Base-by-base conservation (phyloP, 1,284 basidiomycete genomes). In the Malassezia caprae region DNA sequence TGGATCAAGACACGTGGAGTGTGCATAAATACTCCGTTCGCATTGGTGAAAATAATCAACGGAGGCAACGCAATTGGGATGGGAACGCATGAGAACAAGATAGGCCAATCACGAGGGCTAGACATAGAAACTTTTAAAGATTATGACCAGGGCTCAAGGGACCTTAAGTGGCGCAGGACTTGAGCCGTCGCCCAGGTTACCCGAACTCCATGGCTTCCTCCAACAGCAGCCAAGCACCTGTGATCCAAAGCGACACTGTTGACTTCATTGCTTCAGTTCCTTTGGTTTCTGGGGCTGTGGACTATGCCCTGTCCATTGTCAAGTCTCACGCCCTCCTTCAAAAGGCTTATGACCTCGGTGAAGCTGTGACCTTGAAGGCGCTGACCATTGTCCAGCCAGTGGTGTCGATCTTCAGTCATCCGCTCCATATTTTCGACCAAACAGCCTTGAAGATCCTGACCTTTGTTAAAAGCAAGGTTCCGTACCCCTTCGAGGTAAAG, bases 401-500 rank as follows among this genome's bases (percentile, higher is more conserved):
- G 44, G 64, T 64, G 51, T 57, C 51, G 45, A 62, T 61, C 24
- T 44, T 73, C 48, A 55, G 56, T 53, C 65, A 62, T n/a, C 70
- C 72, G 55, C 64, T 73, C n/a, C 52, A 61, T 19, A 59, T 63
- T 39, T 56, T 65, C 50, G 72, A 73, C 57, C 57, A 59, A 35
- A 58, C 60, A 23, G 64, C 63, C 27, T 51, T 64, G 58, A 68
- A 71, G 60, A 61, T 60, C 51, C 56, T 73, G 35, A 58, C 67
- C 48, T 69, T 68, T 52, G 69, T 62, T 43, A 70, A 73, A 59
- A 60, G 59, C 62, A 69, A 69, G 51, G 63, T 65, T 57, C 61
- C 60, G 37, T 72, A 72, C 60, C 72, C 72, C 30, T 73, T 73
- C 64, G 63, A 69, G 53, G 67, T 67, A 46, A 69, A 65, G 49